phyloP scores from a whole-genome alignment of 2,329 filamentous ascomycete species.

The Raffaelea albimanens region DNA sequence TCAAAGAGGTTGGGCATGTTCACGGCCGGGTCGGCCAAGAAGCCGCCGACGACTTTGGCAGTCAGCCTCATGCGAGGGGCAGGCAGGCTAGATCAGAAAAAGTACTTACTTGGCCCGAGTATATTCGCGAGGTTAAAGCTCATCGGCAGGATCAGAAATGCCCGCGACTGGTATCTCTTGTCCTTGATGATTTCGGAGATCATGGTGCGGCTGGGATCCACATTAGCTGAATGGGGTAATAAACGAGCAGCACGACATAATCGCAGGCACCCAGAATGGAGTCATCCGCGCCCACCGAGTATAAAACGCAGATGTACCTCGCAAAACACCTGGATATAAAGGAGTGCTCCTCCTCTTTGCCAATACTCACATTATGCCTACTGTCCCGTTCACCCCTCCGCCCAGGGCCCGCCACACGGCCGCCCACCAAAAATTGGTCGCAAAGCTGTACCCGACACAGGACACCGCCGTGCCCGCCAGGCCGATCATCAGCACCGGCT shows the following conservation, averaged over 20 bases:
- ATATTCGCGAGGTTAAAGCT: conserved; percentile 38
- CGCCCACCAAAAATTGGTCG: conserved; percentile 52
- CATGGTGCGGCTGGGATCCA: conserved; percentile 24
- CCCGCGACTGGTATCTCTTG: conserved; percentile 36
- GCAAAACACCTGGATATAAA: too few relatives aligned
- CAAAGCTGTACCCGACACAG: conserved; percentile 64
- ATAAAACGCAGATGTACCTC: too few relatives aligned
- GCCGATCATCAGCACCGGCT: conserved; percentile 61
- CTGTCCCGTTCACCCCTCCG: conserved; percentile 43
- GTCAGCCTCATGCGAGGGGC: too few relatives aligned
- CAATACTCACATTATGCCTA: conserved; percentile 33
- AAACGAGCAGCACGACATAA: too few relatives aligned
- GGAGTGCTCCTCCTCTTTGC: too few relatives aligned
- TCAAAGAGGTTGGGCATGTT: conserved; percentile 57
- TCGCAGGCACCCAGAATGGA: too few relatives aligned
- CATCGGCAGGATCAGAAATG: conserved; percentile 36
- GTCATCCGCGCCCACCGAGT: too few relatives aligned
- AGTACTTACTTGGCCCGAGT: conserved; percentile 30
- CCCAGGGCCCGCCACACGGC: conserved; percentile 58
- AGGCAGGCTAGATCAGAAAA: not conserved
- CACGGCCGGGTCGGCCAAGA: conserved; percentile 56
- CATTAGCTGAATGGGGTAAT: not conserved
- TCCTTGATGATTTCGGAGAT: conserved; percentile 39
- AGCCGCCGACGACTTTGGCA: conserved; percentile 47
- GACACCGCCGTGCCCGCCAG: conserved; percentile 58